Evolutionary conservation across 306 rosid genomes (phyloP).

Genomic region (Sindora glabra): DNA sequence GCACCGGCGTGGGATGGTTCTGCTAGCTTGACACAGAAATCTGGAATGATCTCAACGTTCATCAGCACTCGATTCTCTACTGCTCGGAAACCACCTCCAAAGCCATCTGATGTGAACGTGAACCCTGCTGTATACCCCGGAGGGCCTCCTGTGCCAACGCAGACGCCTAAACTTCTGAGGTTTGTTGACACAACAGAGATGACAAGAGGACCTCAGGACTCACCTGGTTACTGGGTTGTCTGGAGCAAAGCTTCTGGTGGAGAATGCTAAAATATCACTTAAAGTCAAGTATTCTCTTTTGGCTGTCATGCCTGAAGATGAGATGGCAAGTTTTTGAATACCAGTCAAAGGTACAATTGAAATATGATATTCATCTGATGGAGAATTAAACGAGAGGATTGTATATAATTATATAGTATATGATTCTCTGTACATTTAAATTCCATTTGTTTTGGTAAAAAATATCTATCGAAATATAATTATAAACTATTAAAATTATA

Average conservation of each 20-base stretch:
- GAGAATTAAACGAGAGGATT: background rate
- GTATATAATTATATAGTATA: constrained; percentile 19
- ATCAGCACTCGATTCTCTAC: constrained; percentile 68
- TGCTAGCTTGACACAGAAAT: constrained; percentile 64
- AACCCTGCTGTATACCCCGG: constrained; percentile 85
- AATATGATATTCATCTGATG: background rate
- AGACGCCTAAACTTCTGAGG: constrained; percentile 62
- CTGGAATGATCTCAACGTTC: constrained; percentile 73
- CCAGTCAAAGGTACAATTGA: background rate
- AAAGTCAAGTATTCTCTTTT: constrained; percentile 60
- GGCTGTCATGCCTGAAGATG: constrained; percentile 34
- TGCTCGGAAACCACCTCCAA: constrained; percentile 59
- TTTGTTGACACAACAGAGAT: constrained; percentile 86
- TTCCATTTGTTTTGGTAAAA: no score
- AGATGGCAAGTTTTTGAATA: background rate
- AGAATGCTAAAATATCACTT: constrained; percentile 71
- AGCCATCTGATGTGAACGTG: constrained; percentile 57
- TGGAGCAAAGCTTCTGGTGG: constrained; percentile 70
- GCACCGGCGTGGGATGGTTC: constrained; percentile 62
- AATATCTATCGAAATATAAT: no score
- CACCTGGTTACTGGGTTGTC: constrained; percentile 94
- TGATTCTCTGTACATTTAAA: background rate
- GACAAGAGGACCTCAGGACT: constrained; percentile 91
- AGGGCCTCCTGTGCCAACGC: constrained; percentile 73
- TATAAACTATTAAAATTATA: no score